Evolutionary conservation across 345 rosid species (phyloP), one percentile per base, ranked within the genome.

Genomic region (Linum tenue): DNA sequence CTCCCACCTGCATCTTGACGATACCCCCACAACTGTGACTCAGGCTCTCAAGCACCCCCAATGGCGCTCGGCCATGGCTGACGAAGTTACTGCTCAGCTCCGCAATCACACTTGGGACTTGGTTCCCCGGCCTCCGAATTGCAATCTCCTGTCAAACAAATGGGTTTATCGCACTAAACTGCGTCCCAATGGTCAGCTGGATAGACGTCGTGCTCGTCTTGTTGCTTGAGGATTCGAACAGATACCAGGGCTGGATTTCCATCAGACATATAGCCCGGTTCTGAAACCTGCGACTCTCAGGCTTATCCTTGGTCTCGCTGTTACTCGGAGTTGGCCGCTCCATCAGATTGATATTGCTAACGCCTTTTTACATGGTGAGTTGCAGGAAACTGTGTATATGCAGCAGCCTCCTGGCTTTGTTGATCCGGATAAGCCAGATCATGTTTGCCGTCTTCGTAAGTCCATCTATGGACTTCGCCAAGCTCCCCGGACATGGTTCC

Each of bases 401-500:
- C 0, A n/a, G 1, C 59, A 65, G 36, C 56, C 58, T 0, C 3
- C 3, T 4, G 67, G 67, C 14, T 64, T 44, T 51, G 7, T 64
- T 7, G 2, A 36, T 36, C 36, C 3, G 31, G 0, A 55, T 3
- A 9, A 1, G 1, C 60, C 60, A 0, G 4, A 53, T 37, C 60
- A 65, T 65, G 44, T 65, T 15, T 65, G 68, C 39, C 7, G 3
- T 35, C 60, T 65, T 3, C 3, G 35, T 0, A n/a, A 7, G 22
- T 38, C 62, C 39, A 12, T 66, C 0, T 40, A 35, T 39, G 39
- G 64, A 4, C 8, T 48, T 0, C 41, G n/a, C 7, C 72, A 69
- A 40, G 72, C 66, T 0, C 66, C 66, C 1, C 35, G 66, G 1
- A 50, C 66, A 1, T 60, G 60, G 66, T 69, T 39, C 36, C 1